Evolutionary conservation across 2,329 filamentous ascomycete species (phyloP).

Genomic region (Venturia oleaginea): DNA sequence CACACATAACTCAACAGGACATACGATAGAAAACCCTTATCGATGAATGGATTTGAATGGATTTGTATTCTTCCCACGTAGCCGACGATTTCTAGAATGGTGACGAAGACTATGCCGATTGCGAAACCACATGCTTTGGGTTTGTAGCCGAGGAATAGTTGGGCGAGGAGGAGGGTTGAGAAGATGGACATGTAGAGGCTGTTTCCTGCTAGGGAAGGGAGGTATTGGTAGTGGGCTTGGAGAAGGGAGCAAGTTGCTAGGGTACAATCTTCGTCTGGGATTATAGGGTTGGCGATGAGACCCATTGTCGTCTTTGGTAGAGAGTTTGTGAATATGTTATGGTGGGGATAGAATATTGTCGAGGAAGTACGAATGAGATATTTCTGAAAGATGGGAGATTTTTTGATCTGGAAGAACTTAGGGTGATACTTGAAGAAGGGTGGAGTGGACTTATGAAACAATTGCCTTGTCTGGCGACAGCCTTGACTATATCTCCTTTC

Average conservation of each 20-base stretch:
- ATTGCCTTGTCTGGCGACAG: no score
- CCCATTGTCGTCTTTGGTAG: background rate
- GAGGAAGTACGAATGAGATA: background rate
- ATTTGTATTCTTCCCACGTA: constrained; percentile 48
- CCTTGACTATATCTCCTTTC: background rate
- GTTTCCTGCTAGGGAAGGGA: constrained; percentile 43
- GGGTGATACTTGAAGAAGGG: background rate
- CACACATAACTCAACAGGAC: no score
- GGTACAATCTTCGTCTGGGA: constrained; percentile 20
- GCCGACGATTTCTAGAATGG: constrained; percentile 44
- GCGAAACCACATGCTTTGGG: constrained; percentile 49
- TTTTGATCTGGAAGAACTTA: background rate
- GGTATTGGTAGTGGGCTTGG: constrained; percentile 44
- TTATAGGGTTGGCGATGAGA: background rate
- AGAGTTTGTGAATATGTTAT: background rate
- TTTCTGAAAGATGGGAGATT: background rate
- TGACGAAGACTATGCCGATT: constrained; percentile 39
- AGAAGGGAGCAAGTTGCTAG: constrained; percentile 38
- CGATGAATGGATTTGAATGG: constrained; percentile 43
- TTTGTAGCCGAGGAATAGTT: constrained; percentile 40
- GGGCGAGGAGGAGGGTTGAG: constrained; percentile 37
- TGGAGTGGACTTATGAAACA: background rate
- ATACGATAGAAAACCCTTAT: constrained; percentile 43
- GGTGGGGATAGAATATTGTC: background rate
- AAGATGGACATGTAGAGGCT: constrained; percentile 45